Evolutionary conservation across 75 land plant genomes (phyloP), one percentile per base, ranked within the genome.

Genomic region (Selaginella tamariscina): DNA sequence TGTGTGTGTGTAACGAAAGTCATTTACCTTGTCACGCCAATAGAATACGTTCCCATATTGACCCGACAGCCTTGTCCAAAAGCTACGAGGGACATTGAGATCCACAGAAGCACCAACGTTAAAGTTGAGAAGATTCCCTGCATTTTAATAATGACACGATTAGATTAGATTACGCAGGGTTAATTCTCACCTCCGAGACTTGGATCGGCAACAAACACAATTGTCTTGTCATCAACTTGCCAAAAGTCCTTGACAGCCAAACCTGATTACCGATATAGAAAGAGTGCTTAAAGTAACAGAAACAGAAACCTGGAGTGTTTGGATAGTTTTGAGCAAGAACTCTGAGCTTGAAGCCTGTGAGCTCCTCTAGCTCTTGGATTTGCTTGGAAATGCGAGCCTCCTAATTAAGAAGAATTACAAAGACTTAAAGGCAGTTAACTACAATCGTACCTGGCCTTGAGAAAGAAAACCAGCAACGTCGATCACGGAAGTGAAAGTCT

Each of bases 131-230:
- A 94, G 86, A 71, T 94, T 94, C 1, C 98, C 98, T 93, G 84
- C 56, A 60, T 60, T 23, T 22, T 15, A 13, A 49, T 49, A 49
- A 49, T 13, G 20, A 49, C 20, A 20, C 11, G 20, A 49, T 20
- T 49, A 1, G 44, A 27, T 64, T 28, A 15, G 22, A 68, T 0
- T n/a, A 63, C 9, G 39, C 27, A 33, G 27, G 20, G 54, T 32
- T 11, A 9, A 26, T 67, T 21, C 11, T 39, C 11, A 5, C 11
- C 15, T 85, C 98, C 98, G 68, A 94, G 82, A 22, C 85, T 91
- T 11, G 96, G 98, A 70, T 94, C 98, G 64, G 96, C 98, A 75
- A 94, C 98, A 87, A 94, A 89, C n/a, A 94, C 91, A 55, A 94
- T 79, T 23, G 98, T 94, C 39, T 82, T 83, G 39, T 89, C 98